These are phyloP conservation scores for Musa balbisiana DNA, from an alignment of 202 grass and related monocot genomes.

Conservation along the genomic window DNA sequence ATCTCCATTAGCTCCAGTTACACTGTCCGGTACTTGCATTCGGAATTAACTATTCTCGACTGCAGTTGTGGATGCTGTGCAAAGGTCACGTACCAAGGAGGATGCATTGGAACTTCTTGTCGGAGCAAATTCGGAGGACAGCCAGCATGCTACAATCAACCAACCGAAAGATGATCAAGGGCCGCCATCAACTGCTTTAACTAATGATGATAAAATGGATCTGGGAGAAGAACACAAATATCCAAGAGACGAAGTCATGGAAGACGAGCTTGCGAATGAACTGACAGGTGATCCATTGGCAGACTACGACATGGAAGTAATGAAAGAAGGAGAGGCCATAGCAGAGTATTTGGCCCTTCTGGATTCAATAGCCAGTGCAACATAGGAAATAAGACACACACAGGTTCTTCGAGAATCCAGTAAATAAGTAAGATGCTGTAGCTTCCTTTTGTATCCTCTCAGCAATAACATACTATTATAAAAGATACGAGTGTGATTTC, in stretches of 20 bases:
- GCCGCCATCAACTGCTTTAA: slow-evolving; percentile 27
- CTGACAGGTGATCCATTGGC: slow-evolving; percentile 61
- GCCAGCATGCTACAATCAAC: slow-evolving; percentile 10
- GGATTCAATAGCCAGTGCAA: slow-evolving; percentile 28
- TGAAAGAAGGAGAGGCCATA: slow-evolving; percentile 70
- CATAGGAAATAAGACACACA: background rate
- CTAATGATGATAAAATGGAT: slow-evolving; percentile 3
- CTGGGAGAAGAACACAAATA: slow-evolving; percentile 5
- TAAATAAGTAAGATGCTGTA: too few species aligned
- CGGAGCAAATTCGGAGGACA: background rate
- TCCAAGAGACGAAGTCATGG: slow-evolving; percentile 50
- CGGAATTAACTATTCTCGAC: too few species aligned
- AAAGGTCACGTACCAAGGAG: background rate
- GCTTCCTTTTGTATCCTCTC: too few species aligned
- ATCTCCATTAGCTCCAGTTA: background rate
- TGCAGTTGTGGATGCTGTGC: background rate
- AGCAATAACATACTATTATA: too few species aligned
- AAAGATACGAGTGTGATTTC: too few species aligned
- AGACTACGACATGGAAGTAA: slow-evolving; percentile 81
- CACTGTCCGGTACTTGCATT: background rate
- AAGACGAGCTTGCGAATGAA: slow-evolving; percentile 63
- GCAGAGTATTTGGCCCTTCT: slow-evolving; percentile 60
- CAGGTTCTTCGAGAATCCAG: too few species aligned
- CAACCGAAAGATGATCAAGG: slow-evolving; percentile 15
- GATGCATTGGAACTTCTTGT: background rate